Evolutionary conservation across 2,329 filamentous ascomycete genomes (phyloP).

Genomic region (Pseudogymnoascus sp.): DNA sequence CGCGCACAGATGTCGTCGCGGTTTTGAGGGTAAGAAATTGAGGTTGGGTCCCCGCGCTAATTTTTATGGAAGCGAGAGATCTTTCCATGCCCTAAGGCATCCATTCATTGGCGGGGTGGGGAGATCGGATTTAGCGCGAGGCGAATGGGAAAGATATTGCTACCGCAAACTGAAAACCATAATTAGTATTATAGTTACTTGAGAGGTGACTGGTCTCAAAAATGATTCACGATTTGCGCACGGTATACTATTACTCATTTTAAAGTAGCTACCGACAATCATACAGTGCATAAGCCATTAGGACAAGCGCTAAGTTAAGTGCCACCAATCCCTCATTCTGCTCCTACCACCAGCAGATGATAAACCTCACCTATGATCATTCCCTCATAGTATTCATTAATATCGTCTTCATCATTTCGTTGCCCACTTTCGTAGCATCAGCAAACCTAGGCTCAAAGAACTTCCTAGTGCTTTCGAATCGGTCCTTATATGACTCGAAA

Average conservation of each 20-base stretch:
- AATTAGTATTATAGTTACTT: background rate
- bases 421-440: slow-evolving; percentile 79
- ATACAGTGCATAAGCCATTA: slow-evolving; percentile 5
- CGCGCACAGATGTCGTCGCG: slow-evolving; percentile 10
- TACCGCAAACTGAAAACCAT: background rate
- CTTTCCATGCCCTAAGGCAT: slow-evolving; percentile 12
- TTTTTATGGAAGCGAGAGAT: slow-evolving; percentile 12
- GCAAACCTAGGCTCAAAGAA: slow-evolving; percentile 89
- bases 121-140: background rate
- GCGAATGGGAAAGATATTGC: background rate
- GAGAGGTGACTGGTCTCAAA: background rate
- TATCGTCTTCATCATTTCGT: slow-evolving; percentile 96
- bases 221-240: background rate
- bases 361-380: background rate
- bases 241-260: background rate
- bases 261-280: background rate
- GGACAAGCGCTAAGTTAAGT: background rate
- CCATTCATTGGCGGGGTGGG: slow-evolving; percentile 9
- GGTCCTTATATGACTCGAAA: slow-evolving; percentile 85
- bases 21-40: slow-evolving; percentile 10
- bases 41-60: slow-evolving; percentile 11
- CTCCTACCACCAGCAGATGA: background rate
- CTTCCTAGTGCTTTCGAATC: slow-evolving; percentile 79
- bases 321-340: background rate
- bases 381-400: slow-evolving; percentile 60